Evolutionary conservation across 495 filamentous ascomycete species (phyloP).

Genomic region (Podospora tetraspora): DNA sequence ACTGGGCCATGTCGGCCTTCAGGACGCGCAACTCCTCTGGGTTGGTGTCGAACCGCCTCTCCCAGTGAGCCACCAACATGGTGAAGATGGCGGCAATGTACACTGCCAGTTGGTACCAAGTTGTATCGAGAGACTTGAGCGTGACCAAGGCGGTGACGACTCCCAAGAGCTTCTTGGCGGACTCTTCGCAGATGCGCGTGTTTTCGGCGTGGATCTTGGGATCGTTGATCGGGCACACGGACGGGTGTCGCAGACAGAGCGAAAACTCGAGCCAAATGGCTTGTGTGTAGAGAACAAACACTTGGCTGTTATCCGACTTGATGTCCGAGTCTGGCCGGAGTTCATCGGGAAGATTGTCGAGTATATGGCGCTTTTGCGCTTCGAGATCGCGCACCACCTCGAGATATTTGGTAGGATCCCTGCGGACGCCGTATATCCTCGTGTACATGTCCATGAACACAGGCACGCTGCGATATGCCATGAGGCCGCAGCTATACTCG

Average conservation of each 20-base stretch:
- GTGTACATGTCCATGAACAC: conserved; percentile 66
- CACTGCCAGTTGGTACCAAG: conserved; percentile 68
- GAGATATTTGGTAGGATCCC: conserved; percentile 54
- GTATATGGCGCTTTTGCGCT: conserved; percentile 50
- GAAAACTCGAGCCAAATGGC: conserved; percentile 45
- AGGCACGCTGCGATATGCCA: conserved; percentile 53
- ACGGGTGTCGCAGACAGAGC: conserved; percentile 62
- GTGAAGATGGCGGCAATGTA: conserved; percentile 72
- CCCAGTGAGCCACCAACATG: conserved; percentile 62
- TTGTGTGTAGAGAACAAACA: conserved; percentile 48
- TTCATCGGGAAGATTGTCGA: conserved; percentile 52
- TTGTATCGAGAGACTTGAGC: conserved; percentile 67
- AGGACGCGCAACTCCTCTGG: conserved; percentile 50
- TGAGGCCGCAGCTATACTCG: conserved; percentile 58
- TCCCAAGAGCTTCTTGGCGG: conserved; percentile 57
- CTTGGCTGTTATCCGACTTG: conserved; percentile 43
- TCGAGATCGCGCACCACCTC: conserved; percentile 58
- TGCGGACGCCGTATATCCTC: conserved; percentile 61
- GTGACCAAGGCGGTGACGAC: conserved; percentile 54
- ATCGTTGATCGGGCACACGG: conserved; percentile 57
- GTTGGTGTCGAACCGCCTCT: conserved; percentile 56
- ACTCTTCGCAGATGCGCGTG: conserved; percentile 61
- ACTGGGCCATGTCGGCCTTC: conserved; percentile 60
- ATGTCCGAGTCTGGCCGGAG: conserved; percentile 41
- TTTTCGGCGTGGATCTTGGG: conserved; percentile 58